A percentile compares a stretch with the other conserved stretches of the same genome.
Evolutionary conservation across 208 protist genomes (phyloP).

Genomic region (Willaertia magna): DNA sequence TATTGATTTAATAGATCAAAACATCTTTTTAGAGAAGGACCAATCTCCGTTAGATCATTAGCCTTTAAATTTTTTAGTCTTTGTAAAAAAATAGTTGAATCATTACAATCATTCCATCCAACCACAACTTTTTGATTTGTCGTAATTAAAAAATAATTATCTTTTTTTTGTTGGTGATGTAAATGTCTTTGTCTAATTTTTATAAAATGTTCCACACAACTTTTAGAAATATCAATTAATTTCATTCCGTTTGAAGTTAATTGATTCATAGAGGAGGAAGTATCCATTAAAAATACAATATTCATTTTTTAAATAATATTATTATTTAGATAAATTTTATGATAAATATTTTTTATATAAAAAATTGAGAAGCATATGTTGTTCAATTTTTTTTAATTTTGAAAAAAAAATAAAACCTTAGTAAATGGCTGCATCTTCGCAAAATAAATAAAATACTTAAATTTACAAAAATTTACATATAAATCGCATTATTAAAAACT

Average conservation of each 20-base stretch:
- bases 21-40: neutral
- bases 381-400: no score
- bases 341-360: no score
- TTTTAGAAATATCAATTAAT: neutral
- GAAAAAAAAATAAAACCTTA: no score
- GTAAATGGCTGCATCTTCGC: no score
- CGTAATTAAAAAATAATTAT: neutral
- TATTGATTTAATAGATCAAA: slow-evolving; percentile 1
- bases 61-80: neutral
- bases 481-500: no score
- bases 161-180: neutral
- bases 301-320: neutral
- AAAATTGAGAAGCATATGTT: no score
- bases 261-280: slow-evolving; percentile 7
- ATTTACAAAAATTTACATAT: no score
- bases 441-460: no score
- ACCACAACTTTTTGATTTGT: neutral
- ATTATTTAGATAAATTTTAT: no score
- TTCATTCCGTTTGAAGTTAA: neutral
- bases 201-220: slow-evolving; percentile 1
- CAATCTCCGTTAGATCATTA: neutral
- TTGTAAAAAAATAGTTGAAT: neutral
- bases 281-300: neutral
- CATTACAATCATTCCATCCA: neutral
- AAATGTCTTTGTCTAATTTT: neutral